Conservation (phyloP, 306 rosid genomes). For the Quercus suber region DNA sequence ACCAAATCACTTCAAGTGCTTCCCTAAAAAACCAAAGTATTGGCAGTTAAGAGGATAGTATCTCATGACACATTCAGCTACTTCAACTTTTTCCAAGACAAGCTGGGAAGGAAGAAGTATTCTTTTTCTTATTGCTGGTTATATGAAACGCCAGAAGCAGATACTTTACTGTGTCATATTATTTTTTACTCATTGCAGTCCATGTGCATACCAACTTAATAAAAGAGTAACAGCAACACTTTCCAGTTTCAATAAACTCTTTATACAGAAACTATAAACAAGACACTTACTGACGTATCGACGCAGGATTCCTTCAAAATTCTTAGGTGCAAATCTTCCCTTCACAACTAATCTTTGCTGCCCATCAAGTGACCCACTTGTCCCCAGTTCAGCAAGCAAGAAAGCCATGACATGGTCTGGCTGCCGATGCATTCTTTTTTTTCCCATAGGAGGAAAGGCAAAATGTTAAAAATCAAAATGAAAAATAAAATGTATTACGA, state of each 20-base stretch:
- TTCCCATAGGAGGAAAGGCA: background rate
- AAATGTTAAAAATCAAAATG: background rate
- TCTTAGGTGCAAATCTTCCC: constrained; percentile 97
- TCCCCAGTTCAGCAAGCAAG: constrained; percentile 93
- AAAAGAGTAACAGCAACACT: background rate
- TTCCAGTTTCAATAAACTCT: background rate
- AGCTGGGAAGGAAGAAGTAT: background rate
- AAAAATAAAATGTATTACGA: background rate
- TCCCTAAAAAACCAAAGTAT: background rate
- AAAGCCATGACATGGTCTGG: constrained; percentile 97
- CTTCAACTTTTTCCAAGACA: background rate
- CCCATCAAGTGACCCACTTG: constrained; percentile 96
- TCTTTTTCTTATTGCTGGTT: background rate
- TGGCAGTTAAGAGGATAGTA: background rate
- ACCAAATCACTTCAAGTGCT: background rate
- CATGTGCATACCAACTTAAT: background rate
- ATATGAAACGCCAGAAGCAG: background rate
- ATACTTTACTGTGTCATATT: background rate
- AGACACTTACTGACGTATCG: constrained; percentile 84
- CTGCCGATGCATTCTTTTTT: constrained; percentile 84
- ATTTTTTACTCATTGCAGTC: background rate
- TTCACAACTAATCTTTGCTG: constrained; percentile 92
- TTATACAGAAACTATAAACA: background rate
- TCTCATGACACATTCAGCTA: background rate
- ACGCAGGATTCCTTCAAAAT: constrained; percentile 90